Base-by-base conservation (phyloP, 2,329 filamentous ascomycete species). In the Pseudomassariella vexata region DNA sequence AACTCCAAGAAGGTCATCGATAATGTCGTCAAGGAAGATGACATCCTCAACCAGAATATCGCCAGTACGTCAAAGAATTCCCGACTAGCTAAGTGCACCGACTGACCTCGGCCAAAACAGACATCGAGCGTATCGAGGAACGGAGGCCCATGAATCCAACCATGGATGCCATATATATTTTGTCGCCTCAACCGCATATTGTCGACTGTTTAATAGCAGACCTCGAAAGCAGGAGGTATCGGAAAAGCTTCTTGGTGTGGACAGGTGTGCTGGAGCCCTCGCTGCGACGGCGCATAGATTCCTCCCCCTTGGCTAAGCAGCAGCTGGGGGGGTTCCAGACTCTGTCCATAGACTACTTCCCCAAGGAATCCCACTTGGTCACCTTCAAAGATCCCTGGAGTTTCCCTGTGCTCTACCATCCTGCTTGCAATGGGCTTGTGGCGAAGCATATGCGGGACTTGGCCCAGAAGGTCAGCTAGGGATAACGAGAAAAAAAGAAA, bases 321-420 rank as follows among this genome's bases (percentile, higher is more conserved):
- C 77, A 83, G 49, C 85, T 95, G 40, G 79, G 76, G n/a, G 76
- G 81, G 34, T 88, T 89, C 52, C 79, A 82, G 38, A 85, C 88
- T 5, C 67, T 96, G 34, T 85, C 89, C 32, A 76, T 95, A 55
- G 85, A 95, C 57, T 98, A 82, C 57, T 90, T 79, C 53, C 89
- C 92, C 5, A 78, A 87, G 50, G 92, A 98, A 63, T 92, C 89
- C 6, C 85, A 94, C 49, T 65, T 98, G 24, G 70, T 95, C 47
- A 94, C 87, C 1, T 95, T 98, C 50, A 73, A 85, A 52, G 90
- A 98, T 54, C 90, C 92, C 1, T 95, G 84, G 80, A 96, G 90
- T 61, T 98, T 98, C 51, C 88, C 88, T 1, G 74, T 89, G 31
- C 69, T 98, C 37, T 98, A 84, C 62, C 90, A 98, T 54, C 90